phyloP scores from a whole-genome alignment of 768 basidiomycete genomes.

The Hericium alpestre region DNA sequence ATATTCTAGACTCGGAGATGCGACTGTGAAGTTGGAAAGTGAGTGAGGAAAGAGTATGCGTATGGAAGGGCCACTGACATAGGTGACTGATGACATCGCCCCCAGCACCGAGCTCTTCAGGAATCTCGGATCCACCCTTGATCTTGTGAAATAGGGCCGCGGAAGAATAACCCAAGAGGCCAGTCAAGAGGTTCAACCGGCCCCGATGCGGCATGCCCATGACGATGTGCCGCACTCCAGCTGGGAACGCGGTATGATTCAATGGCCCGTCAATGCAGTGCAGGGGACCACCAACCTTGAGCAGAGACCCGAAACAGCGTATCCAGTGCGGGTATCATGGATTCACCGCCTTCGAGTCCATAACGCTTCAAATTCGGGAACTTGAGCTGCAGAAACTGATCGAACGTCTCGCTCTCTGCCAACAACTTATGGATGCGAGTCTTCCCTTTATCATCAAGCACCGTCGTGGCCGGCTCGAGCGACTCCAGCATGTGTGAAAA shows the following conservation, averaged over 20 bases:
- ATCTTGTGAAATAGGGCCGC: slow-evolving; percentile 79
- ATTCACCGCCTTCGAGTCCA: slow-evolving; percentile 87
- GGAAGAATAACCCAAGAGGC: slow-evolving; percentile 57
- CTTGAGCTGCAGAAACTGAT: slow-evolving; percentile 76
- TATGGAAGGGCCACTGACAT: slow-evolving; percentile 27
- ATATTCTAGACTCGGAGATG: slow-evolving; percentile 57
- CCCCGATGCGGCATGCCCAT: slow-evolving; percentile 86
- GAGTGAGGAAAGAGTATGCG: background rate
- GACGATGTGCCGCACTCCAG: slow-evolving; percentile 60
- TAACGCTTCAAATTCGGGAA: slow-evolving; percentile 86
- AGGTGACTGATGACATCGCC: slow-evolving; percentile 89
- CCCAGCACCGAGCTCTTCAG: slow-evolving; percentile 53
- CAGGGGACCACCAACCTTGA: slow-evolving; percentile 27
- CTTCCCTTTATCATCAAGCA: slow-evolving; percentile 22
- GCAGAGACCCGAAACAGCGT: slow-evolving; percentile 61
- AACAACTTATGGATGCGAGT: slow-evolving; percentile 58
- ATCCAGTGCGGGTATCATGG: slow-evolving; percentile 85
- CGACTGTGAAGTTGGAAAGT: slow-evolving; percentile 26
- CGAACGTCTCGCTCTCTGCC: slow-evolving; percentile 69
- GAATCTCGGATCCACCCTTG: slow-evolving; percentile 63
- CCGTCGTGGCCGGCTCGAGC: slow-evolving; percentile 26
- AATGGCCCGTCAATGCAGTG: background rate
- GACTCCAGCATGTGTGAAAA: slow-evolving; percentile 81
- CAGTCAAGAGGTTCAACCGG: slow-evolving; percentile 75
- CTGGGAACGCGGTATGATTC: slow-evolving; percentile 19